Evolutionary conservation across 768 basidiomycete species (phyloP).

Genomic region (Pisolithus sp.): DNA sequence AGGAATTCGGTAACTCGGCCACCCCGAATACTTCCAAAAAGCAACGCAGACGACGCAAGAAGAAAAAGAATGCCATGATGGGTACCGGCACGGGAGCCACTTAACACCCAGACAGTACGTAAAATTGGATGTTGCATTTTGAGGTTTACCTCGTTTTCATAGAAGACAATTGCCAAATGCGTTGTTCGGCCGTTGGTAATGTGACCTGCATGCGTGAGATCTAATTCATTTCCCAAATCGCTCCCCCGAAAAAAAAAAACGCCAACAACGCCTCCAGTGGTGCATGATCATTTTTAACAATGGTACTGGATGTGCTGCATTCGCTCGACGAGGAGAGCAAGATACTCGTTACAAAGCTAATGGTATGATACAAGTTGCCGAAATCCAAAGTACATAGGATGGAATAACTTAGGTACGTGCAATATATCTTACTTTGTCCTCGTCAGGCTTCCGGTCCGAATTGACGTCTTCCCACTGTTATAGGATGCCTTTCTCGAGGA

Average conservation of each 20-base stretch:
- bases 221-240: not conserved
- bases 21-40: constrained; percentile 37
- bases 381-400: constrained; percentile 12
- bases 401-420: not conserved
- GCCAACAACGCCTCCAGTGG: not conserved
- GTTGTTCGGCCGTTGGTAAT: not conserved
- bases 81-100: constrained; percentile 16
- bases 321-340: not conserved
- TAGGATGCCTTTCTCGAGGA: constrained; percentile 16
- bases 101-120: constrained; percentile 12
- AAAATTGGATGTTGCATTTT: not conserved
- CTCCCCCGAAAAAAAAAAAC: not conserved
- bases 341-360: not conserved
- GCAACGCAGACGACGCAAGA: constrained; percentile 48
- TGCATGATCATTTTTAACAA: not conserved
- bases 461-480: constrained; percentile 6
- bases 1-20: constrained; percentile 10
- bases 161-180: constrained; percentile 3
- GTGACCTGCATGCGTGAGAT: not conserved
- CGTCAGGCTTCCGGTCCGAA: not conserved
- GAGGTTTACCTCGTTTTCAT: not conserved
- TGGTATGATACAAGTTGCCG: not conserved
- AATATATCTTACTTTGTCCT: constrained; percentile 4
- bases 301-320: not conserved
- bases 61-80: constrained; percentile 38